Percentiles rank a stretch among this genome's conserved stretches.
phyloP scores from a whole-genome alignment of 164 flowering plant species.

The Vitis rotundifolia region DNA sequence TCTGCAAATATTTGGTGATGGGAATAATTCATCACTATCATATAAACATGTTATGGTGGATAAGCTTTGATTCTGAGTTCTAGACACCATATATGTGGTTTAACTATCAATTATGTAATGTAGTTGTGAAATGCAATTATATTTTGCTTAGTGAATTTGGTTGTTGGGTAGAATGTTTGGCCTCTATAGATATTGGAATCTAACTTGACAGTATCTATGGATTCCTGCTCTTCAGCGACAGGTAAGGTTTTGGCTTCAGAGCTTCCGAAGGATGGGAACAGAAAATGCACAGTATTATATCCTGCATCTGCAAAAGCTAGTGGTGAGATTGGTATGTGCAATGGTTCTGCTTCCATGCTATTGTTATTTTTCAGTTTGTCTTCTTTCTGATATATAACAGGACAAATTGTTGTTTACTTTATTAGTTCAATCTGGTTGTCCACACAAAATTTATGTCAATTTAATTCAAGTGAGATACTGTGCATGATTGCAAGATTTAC shows the following conservation, averaged over 20 bases:
- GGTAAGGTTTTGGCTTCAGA: constrained; percentile 86
- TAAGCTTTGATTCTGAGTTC: no score
- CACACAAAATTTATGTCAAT: not conserved
- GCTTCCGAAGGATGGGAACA: constrained; percentile 65
- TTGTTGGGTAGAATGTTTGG: no score
- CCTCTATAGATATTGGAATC: not conserved
- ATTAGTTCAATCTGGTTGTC: not conserved
- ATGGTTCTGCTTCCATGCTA: constrained; percentile 1
- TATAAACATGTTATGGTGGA: no score
- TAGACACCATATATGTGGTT: no score
- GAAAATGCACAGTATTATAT: constrained; percentile 70
- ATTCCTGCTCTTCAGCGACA: constrained; percentile 57
- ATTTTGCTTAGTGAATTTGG: no score
- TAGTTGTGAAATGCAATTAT: no score
- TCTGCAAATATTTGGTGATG: no score
- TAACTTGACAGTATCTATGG: not conserved
- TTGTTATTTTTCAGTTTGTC: not conserved
- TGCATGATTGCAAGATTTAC: not conserved
- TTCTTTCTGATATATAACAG: no score
- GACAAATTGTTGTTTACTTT: not conserved
- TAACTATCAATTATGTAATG: no score
- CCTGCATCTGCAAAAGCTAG: constrained; percentile 94
- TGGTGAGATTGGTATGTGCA: constrained; percentile 75
- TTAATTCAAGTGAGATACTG: not conserved
- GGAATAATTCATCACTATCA: no score